Conservation (phyloP, 768 basidiomycete genomes). For the Mycena chlorophos region DNA sequence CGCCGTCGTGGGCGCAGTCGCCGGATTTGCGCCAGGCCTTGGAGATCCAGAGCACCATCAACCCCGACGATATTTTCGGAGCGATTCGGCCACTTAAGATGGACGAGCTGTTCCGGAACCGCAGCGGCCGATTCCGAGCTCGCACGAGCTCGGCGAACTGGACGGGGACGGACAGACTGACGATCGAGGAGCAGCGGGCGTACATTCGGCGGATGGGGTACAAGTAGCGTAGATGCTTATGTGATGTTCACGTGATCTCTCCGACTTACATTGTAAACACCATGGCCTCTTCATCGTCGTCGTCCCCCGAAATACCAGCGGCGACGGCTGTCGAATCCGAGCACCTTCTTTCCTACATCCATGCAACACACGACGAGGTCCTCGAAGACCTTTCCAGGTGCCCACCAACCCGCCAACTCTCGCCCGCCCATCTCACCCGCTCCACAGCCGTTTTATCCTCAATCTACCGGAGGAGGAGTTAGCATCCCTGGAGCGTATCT, state of each 20-base stretch:
- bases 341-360: slow-evolving; percentile 58
- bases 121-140: slow-evolving; percentile 80
- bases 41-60: slow-evolving; percentile 79
- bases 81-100: slow-evolving; percentile 81
- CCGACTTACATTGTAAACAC: slow-evolving; percentile 15
- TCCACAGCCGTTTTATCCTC: slow-evolving; percentile 84
- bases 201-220: slow-evolving; percentile 93
- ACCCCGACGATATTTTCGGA: slow-evolving; percentile 92
- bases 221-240: slow-evolving; percentile 31
- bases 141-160: slow-evolving; percentile 95
- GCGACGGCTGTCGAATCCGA: slow-evolving; percentile 39
- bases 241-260: neutral
- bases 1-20: slow-evolving; percentile 89
- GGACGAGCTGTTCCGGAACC: slow-evolving; percentile 88
- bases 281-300: slow-evolving; percentile 79
- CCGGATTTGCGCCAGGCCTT: slow-evolving; percentile 81
- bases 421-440: slow-evolving; percentile 15
- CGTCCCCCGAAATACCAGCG: slow-evolving; percentile 70
- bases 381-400: slow-evolving; percentile 90
- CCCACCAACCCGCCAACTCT: slow-evolving; percentile 7
- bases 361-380: slow-evolving; percentile 80
- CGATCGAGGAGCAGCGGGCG: slow-evolving; percentile 78
- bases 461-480: slow-evolving; percentile 95
- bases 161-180: slow-evolving; percentile 88
- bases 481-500: slow-evolving; percentile 86